Percentiles rank a stretch among this genome's conserved stretches.
phyloP scores from a whole-genome alignment of 164 flowering plant species.

The Litsea cubeba region DNA sequence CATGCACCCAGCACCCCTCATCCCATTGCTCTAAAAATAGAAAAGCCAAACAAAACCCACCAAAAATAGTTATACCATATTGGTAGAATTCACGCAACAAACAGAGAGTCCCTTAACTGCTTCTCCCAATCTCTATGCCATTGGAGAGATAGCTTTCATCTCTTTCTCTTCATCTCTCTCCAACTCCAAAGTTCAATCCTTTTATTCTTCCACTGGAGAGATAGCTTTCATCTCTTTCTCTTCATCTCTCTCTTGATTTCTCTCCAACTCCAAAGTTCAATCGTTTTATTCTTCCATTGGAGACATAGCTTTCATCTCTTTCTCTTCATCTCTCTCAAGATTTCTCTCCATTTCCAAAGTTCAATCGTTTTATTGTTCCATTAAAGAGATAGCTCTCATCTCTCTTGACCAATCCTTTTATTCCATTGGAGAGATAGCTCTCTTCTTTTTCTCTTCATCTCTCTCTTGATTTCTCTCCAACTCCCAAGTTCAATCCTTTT shows the following conservation, averaged over 20 bases:
- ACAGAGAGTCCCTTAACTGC: neutral
- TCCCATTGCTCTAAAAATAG: constrained; percentile 12
- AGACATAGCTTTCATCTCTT: constrained; percentile 3
- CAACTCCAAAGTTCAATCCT: no score
- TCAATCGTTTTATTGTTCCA: neutral
- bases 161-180: constrained; percentile 1
- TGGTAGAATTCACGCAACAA: neutral
- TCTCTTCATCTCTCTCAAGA: neutral
- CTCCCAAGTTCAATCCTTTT: no score
- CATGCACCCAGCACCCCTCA: constrained; percentile 51
- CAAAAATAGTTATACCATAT: neutral
- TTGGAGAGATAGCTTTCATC: constrained; percentile 8
- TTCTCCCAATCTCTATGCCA: constrained; percentile 9
- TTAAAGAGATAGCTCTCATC: constrained; percentile 5
- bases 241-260: neutral
- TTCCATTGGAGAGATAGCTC: constrained; percentile 8
- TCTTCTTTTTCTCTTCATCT: constrained; percentile 3
- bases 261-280: no score
- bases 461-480: neutral
- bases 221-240: constrained; percentile 5
- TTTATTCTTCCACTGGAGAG: constrained; percentile 3
- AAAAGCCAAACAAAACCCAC: neutral
- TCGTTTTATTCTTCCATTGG: constrained; percentile 1
- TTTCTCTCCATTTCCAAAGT: no score
- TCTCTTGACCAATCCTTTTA: neutral